Base-by-base conservation (phyloP, 163 green algal genomes). In the Prototheca cutis region DNA sequence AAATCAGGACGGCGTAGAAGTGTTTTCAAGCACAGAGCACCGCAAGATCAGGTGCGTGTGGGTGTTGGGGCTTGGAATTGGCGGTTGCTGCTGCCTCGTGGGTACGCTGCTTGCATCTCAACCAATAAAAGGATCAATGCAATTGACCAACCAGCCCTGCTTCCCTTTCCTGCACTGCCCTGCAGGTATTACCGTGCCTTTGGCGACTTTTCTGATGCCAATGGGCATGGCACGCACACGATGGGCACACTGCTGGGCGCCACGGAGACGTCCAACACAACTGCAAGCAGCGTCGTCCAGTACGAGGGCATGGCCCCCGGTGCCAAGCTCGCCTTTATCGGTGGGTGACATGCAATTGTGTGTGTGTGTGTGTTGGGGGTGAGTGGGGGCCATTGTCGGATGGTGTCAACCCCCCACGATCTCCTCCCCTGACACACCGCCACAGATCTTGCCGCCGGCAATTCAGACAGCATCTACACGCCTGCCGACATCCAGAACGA, bases 271-370 rank as follows among this genome's bases (percentile, higher is more conserved):
- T 17, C 36, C 36, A 45, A 1, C 1, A 0, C 17, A 0, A 45
- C 13, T 15, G 17, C 13, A 15, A 45, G 36, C 36, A 45, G 13
- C 36, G 36, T 25, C n/a, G 33, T 62, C 32, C 32, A 66, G 17
- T 80, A 72, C 62, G 78, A 75, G 4, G 88, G 88, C 48, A 82
- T 90, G 65, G 86, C 87, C 0, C 83, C 83, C 1, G 63, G 72
- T 13, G 87, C 88, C 24, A 82, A 80, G 53, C 33, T 96, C 2
- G 87, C 81, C 0, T 96, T 97, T 70, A 80, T 95, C 27, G 68
- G 72, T 83, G 65, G 19, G 64, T 53, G 24, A 17, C n/a, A n/a
- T n/a, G n/a, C n/a, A n/a, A n/a, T n/a, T n/a, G n/a, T n/a, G n/a
- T n/a, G n/a, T n/a, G n/a, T 19, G 15, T 45, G 33, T 2, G 28